These are phyloP conservation scores for Choiromyces venosus DNA, from an alignment of 495 filamentous ascomycete genomes.

Conservation along the genomic window DNA sequence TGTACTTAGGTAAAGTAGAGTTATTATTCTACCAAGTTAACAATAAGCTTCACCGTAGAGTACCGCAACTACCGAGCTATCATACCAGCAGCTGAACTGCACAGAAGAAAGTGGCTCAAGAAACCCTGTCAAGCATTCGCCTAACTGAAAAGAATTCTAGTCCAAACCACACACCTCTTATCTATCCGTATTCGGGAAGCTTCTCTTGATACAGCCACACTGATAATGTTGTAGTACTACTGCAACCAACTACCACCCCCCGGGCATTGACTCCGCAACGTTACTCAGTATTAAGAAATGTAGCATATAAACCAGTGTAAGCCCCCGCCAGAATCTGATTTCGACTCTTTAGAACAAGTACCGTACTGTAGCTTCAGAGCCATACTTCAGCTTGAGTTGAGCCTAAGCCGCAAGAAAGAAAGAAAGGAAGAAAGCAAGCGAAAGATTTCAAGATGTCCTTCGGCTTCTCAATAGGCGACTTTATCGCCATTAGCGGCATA, in stretches of 20 bases:
- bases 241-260: background rate
- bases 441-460: slow-evolving; percentile 1
- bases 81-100: too few relatives aligned
- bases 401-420: too few relatives aligned
- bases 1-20: too few relatives aligned
- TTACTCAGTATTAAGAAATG: background rate
- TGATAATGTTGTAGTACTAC: background rate
- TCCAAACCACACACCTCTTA: too few relatives aligned
- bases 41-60: too few relatives aligned
- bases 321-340: background rate
- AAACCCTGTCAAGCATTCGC: too few relatives aligned
- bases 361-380: background rate
- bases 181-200: background rate
- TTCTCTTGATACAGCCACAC: background rate
- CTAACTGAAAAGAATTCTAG: too few relatives aligned
- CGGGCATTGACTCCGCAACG: background rate
- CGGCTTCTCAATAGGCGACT: slow-evolving; percentile 1
- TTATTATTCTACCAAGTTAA: background rate
- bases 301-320: background rate
- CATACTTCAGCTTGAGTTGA: background rate
- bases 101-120: too few relatives aligned
- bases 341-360: background rate
- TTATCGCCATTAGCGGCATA: slow-evolving; percentile 1
- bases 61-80: too few relatives aligned
- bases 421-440: background rate